Evolutionary conservation across 768 basidiomycete species (phyloP).

Genomic region (Mrakia frigida): DNA sequence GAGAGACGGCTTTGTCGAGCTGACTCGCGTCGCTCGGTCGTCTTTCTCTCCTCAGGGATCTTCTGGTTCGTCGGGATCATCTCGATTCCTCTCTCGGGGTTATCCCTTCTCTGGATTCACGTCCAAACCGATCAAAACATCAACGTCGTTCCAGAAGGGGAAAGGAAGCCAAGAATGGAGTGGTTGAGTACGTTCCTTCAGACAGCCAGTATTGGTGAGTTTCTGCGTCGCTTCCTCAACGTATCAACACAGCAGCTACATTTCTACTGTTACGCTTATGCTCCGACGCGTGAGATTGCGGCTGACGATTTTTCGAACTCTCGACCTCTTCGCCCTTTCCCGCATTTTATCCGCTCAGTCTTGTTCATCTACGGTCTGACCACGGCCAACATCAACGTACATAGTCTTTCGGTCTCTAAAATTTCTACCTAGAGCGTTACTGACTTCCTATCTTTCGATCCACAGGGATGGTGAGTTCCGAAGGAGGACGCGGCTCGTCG

Average conservation of each 20-base stretch:
- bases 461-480: too few species aligned
- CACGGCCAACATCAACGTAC: background rate
- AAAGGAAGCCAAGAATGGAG: conserved; percentile 24
- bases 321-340: too few species aligned
- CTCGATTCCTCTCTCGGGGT: conserved; percentile 20
- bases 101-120: conserved; percentile 31
- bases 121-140: conserved; percentile 44
- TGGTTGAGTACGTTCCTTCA: conserved; percentile 8
- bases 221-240: too few species aligned
- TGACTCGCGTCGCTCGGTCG: background rate
- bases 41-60: conserved; percentile 37
- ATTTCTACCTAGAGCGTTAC: too few species aligned
- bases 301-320: too few species aligned
- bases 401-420: too few species aligned
- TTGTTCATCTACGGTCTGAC: background rate
- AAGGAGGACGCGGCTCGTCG: too few species aligned
- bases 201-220: background rate
- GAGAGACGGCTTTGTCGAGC: background rate
- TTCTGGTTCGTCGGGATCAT: conserved; percentile 32
- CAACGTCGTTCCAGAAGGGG: conserved; percentile 39
- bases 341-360: too few species aligned
- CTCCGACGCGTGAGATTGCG: too few species aligned
- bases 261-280: too few species aligned
- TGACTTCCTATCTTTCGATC: too few species aligned
- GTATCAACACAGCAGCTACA: too few species aligned